phyloP scores from a whole-genome alignment of 352 stramenopile species.

The Globisporangium orthogonon region DNA sequence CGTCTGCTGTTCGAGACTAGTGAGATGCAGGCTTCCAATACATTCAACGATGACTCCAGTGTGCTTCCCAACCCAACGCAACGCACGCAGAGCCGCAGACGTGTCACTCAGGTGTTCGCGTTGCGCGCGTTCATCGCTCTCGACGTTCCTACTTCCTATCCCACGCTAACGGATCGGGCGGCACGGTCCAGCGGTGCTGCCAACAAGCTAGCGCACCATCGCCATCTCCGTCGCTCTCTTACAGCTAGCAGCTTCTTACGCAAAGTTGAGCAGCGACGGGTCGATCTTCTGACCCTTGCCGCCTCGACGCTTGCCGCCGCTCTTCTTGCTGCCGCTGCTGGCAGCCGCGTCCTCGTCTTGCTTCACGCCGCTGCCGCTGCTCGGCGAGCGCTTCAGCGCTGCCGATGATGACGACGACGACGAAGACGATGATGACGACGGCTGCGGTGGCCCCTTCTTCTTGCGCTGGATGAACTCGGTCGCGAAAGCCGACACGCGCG shows the following conservation, averaged over 20 bases:
- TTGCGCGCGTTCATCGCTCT: no score
- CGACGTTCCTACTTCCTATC: constrained; percentile 1
- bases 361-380: constrained; percentile 12
- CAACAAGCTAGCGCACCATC: neutral
- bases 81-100: neutral
- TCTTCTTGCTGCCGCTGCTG: constrained; percentile 26
- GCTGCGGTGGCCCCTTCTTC: constrained; percentile 36
- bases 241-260: neutral
- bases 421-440: neutral
- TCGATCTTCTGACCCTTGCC: constrained; percentile 70
- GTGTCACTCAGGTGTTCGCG: neutral
- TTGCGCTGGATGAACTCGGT: constrained; percentile 96
- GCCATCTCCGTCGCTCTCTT: neutral
- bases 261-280: constrained; percentile 61
- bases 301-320: constrained; percentile 36
- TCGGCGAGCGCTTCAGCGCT: constrained; percentile 34
- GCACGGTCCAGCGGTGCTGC: no score
- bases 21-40: neutral
- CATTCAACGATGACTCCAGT: neutral
- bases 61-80: neutral
- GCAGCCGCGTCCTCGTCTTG: constrained; percentile 15
- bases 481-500: constrained; percentile 95
- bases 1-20: no score
- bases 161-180: neutral
- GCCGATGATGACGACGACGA: neutral